Evolutionary conservation across 352 stramenopile species (phyloP).

Genomic region (Stramenopiles sp.): DNA sequence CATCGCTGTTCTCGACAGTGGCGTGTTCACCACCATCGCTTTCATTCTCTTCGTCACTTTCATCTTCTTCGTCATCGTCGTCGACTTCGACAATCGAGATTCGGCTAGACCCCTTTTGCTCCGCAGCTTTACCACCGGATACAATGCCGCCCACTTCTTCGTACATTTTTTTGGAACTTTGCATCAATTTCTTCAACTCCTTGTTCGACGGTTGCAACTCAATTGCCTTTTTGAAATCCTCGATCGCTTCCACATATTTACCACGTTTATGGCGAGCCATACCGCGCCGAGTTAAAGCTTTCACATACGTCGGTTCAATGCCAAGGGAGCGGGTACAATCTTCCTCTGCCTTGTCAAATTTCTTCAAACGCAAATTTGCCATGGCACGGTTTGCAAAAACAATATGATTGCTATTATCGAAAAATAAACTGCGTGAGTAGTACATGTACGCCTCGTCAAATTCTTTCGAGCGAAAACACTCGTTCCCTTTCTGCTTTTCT

Average conservation of each 20-base stretch:
- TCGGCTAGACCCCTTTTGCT: background rate
- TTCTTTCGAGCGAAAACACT: slow-evolving; percentile 60
- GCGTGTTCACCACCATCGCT: background rate
- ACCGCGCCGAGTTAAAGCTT: slow-evolving; percentile 54
- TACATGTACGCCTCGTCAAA: slow-evolving; percentile 52
- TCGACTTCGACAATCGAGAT: slow-evolving; percentile 5
- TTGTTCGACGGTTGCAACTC: slow-evolving; percentile 39
- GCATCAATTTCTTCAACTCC: slow-evolving; percentile 43
- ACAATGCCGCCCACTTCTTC: background rate
- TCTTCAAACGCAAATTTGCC: slow-evolving; percentile 46
- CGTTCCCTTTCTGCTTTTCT: slow-evolving; percentile 80
- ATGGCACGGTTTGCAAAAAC: slow-evolving; percentile 65
- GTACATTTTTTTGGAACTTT: slow-evolving; percentile 8
- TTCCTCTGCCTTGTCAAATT: slow-evolving; percentile 53
- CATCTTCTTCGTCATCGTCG: background rate
- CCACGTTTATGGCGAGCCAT: slow-evolving; percentile 58
- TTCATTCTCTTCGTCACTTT: background rate
- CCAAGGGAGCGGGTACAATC: slow-evolving; percentile 51
- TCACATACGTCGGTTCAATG: slow-evolving; percentile 55
- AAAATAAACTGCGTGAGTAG: slow-evolving; percentile 64
- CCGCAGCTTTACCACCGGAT: background rate
- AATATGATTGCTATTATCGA: slow-evolving; percentile 43
- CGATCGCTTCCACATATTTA: slow-evolving; percentile 53
- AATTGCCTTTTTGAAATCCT: slow-evolving; percentile 50
- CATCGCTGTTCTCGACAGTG: background rate